phyloP scores from a whole-genome alignment of 2,329 filamentous ascomycete species.

The Fusarium graminum region DNA sequence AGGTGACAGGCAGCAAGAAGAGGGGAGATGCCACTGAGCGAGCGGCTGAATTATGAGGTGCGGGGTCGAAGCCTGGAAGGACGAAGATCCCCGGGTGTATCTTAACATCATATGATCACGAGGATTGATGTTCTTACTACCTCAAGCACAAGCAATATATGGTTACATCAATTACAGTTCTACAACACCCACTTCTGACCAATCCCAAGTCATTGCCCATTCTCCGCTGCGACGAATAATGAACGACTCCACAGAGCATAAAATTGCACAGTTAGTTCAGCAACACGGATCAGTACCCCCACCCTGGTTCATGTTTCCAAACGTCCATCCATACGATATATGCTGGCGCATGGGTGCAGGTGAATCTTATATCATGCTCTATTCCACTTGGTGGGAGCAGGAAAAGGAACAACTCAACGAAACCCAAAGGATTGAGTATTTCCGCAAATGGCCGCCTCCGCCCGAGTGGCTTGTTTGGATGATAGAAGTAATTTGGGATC shows the following conservation, averaged over 20 bases:
- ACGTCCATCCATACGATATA: not conserved
- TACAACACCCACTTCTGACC: not conserved
- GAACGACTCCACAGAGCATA: not conserved
- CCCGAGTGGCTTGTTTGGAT: not conserved
- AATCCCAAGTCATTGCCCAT: fast-evolving
- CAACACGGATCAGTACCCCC: not conserved
- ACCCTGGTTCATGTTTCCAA: constrained; percentile 1
- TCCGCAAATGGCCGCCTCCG: not conserved
- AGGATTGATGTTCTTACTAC: not conserved
- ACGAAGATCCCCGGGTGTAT: too few relatives aligned
- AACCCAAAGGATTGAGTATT: not conserved
- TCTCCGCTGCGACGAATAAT: fast-evolving
- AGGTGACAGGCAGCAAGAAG: constrained; percentile 8
- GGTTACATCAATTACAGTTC: not conserved
- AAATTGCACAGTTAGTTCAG: not conserved
- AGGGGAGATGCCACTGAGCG: constrained; percentile 18
- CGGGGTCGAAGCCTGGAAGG: too few relatives aligned
- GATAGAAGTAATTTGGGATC: not conserved
- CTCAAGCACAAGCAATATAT: not conserved
- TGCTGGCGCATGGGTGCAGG: constrained; percentile 1
- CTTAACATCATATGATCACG: too few relatives aligned
- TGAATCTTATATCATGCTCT: not conserved
- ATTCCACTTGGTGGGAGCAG: not conserved
- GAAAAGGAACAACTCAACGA: not conserved
- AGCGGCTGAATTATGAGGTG: too few relatives aligned